Base-by-base conservation (phyloP, 1,139 yeast species). In the Sugiyamaella japonica region DNA sequence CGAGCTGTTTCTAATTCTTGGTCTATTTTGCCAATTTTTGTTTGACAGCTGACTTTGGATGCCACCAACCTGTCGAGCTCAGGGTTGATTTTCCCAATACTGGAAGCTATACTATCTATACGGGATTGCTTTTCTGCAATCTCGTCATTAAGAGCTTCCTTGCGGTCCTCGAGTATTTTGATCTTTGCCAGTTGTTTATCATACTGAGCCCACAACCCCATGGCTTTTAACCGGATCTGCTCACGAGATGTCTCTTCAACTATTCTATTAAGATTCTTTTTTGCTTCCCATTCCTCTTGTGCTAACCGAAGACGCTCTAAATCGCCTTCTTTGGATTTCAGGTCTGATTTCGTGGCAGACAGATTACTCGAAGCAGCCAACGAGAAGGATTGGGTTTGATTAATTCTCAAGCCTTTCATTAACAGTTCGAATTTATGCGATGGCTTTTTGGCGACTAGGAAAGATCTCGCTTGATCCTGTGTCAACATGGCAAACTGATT, bases 401-500 rank as follows among this genome's bases (percentile, higher is more conserved):
- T 83, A 55, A 89, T 76, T 61, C 84, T 76, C 3, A 95, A 84
- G 29, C 96, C 97, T 55, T 81, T 80, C 89, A 87, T 86, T 67
- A 89, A 89, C 64, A 81, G 85, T 23, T 77, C 77, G 68, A 83
- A 91, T 68, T 90, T 89, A 50, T 81, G 83, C 44, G 76, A 76
- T 56, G 88, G 87, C 9, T 57, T 52, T 5, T 60, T 55, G 15
- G 64, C 52, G 7, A 63, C 56, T 55, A 95, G 74, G 66, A 95
- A 93, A 23, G 93, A 88, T 61, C 97, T 80, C 1, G 99, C 99
- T 58, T 86, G 88, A 64, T 95, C 98, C 69, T 95, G 99, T 0
- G 96, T 89, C 51, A 95, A 75, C 63, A 95, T 88, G 1, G 96
- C 89, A 80, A 95, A 82, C 7, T 98, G 98, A 64, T 95, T 95